Base-by-base conservation (phyloP, 768 basidiomycete genomes). In the Lactifluus subvellereus region DNA sequence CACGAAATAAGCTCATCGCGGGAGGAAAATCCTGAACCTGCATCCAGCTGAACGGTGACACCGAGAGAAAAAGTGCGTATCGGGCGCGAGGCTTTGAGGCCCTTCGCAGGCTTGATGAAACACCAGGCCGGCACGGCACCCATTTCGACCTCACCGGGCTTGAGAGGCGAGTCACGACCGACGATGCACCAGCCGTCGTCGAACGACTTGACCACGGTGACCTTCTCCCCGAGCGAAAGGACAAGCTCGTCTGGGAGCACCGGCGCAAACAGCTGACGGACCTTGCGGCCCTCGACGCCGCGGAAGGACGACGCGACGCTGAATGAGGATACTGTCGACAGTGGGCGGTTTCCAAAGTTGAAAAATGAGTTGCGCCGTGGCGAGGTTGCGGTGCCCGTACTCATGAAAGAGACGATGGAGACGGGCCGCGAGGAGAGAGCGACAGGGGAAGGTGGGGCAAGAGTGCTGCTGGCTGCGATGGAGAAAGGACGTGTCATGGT, bases 141-240 rank as follows among this genome's bases (percentile, higher is more conserved):
- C 18, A 89, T 72, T 70, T 90, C 88, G 40, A 85, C 75, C 47
- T 82, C 77, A 20, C 74, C 75, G 4, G 71, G 65, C 27, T 68
- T 71, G 64, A 71, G 58, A 38, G 67, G 30, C 73, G 69, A 72
- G 63, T 86, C 82, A 33, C 86, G 77, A 20, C 82, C 84, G 56
- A 88, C 86, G 56, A 88, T 78, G 67, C 86, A 89, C 89, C 89
- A 92, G 2, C 88, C 89, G 61, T 91, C 89, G 62, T 91, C 86
- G 68, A 85, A 88, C 5, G 83, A 82, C 63, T 83, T 64, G 62
- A 89, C 77, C 33, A 90, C 74, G 1, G 80, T 81, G 47, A 91
- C 73, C 40, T 75, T 76, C 71, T 92, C 88, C 43, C 86, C 85
- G 13, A 78, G 68, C 20, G 76, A 70, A 62, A 88, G 62, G 38